Evolutionary conservation across 495 filamentous ascomycete genomes (phyloP).

Genomic region (Antarctomyces pellizariae): DNA sequence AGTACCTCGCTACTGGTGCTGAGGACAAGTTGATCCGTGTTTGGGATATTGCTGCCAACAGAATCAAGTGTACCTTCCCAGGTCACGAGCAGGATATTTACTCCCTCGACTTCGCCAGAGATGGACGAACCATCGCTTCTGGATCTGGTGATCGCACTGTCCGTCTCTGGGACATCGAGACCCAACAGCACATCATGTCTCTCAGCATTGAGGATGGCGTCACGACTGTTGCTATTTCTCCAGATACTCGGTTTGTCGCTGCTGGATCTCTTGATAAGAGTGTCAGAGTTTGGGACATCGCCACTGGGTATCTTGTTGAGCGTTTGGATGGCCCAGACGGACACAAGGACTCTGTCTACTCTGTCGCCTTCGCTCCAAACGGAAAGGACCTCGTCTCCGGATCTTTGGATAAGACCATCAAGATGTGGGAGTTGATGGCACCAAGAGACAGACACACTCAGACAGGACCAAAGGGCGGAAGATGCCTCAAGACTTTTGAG

Average conservation of each 20-base stretch:
- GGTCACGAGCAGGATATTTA: slow-evolving; percentile 90
- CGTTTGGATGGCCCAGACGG: slow-evolving; percentile 68
- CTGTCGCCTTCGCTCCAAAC: slow-evolving; percentile 73
- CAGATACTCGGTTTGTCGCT: slow-evolving; percentile 65
- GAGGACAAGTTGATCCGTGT: slow-evolving; percentile 84
- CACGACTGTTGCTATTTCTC: slow-evolving; percentile 80
- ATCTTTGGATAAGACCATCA: slow-evolving; percentile 83
- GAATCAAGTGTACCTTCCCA: slow-evolving; percentile 58
- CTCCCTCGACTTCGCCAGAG: slow-evolving; percentile 72
- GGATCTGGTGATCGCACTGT: slow-evolving; percentile 76
- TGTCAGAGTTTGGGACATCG: slow-evolving; percentile 72
- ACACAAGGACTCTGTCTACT: slow-evolving; percentile 84
- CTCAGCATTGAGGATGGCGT: slow-evolving; percentile 78
- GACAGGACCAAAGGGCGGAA: slow-evolving; percentile 44
- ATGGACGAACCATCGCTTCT: slow-evolving; percentile 71
- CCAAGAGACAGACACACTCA: slow-evolving; percentile 37
- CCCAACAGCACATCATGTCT: slow-evolving; percentile 45
- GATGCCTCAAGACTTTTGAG: slow-evolving; percentile 75
- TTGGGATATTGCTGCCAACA: slow-evolving; percentile 59
- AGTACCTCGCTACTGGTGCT: slow-evolving; percentile 70
- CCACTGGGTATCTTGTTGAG: slow-evolving; percentile 58
- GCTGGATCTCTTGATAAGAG: slow-evolving; percentile 80
- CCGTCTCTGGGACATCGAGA: slow-evolving; percentile 70
- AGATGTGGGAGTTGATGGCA: slow-evolving; percentile 73
- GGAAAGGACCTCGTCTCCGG: slow-evolving; percentile 73